phyloP scores from a whole-genome alignment of 352 stramenopile genomes.

The Phytophthora kernoviae region DNA sequence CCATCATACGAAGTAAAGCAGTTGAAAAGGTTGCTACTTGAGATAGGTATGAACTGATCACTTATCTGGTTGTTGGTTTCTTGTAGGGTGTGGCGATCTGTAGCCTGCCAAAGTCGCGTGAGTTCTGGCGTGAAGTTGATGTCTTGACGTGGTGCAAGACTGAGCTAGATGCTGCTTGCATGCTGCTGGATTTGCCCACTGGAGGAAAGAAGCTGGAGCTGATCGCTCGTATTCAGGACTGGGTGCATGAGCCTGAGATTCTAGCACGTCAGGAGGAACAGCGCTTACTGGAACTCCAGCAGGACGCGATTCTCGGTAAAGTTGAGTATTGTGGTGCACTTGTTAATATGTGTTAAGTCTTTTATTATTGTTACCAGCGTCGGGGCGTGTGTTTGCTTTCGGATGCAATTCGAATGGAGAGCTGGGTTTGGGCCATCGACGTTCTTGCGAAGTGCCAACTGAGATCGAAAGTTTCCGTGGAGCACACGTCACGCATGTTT shows the following conservation, averaged over 20 bases:
- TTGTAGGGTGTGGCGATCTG: constrained; percentile 47
- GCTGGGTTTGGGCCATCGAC: constrained; percentile 61
- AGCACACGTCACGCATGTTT: constrained; percentile 43
- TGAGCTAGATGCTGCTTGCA: constrained; percentile 60
- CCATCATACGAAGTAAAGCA: constrained; percentile 49
- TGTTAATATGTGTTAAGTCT: not conserved
- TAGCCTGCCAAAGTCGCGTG: constrained; percentile 62
- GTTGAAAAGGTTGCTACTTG: no score
- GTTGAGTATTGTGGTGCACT: not conserved
- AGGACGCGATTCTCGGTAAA: constrained; percentile 51
- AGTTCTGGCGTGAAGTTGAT: constrained; percentile 62
- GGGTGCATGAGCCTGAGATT: constrained; percentile 67
- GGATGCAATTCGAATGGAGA: constrained; percentile 71
- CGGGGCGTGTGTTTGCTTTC: constrained; percentile 69
- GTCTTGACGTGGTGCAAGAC: constrained; percentile 55
- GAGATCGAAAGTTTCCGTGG: constrained; percentile 67
- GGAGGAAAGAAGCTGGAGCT: constrained; percentile 67
- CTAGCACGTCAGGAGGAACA: constrained; percentile 36
- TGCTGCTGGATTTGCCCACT: constrained; percentile 56
- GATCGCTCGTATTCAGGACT: constrained; percentile 72
- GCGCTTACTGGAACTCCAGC: constrained; percentile 38
- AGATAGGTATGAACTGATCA: no score
- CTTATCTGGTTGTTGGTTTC: not conserved
- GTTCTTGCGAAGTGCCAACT: constrained; percentile 34
- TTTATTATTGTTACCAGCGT: constrained; percentile 25